These are phyloP conservation scores for Corchorus olitorius DNA, from an alignment of 345 rosid species.

Conservation along the genomic window DNA sequence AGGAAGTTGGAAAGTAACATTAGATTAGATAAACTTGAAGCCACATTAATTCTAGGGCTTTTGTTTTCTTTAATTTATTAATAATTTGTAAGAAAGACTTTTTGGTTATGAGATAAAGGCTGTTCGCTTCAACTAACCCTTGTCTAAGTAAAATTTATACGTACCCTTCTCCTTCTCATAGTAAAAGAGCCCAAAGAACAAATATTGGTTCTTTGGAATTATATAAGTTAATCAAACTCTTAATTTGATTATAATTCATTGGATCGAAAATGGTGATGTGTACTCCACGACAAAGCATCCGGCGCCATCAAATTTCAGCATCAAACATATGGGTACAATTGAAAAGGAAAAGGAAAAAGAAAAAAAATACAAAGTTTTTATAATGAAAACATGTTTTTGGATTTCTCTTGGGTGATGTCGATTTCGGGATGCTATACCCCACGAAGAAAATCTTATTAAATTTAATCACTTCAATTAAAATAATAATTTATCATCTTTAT, in stretches of 20 bases:
- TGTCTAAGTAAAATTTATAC: slow-evolving; percentile 16
- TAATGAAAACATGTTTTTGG: slow-evolving; percentile 18
- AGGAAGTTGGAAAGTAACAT: neutral
- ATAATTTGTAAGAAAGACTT: neutral
- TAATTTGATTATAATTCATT: neutral
- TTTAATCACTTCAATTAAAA: neutral
- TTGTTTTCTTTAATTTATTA: neutral
- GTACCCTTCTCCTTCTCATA: slow-evolving; percentile 8
- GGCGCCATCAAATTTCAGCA: slow-evolving; percentile 26
- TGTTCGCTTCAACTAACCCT: slow-evolving; percentile 1
- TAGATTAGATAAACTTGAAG: neutral
- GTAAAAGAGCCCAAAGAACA: neutral
- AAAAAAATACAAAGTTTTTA: neutral
- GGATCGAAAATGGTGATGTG: slow-evolving; percentile 26
- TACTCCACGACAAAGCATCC: slow-evolving; percentile 31
- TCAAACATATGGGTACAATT: slow-evolving; percentile 20
- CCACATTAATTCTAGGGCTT: slow-evolving; percentile 21
- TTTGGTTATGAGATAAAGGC: neutral
- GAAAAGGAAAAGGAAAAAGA: neutral
- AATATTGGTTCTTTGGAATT: slow-evolving; percentile 14
- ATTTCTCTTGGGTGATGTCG: slow-evolving; percentile 16
- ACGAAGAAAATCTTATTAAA: slow-evolving; percentile 1
- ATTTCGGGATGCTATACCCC: neutral
- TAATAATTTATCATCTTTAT: slow-evolving; percentile 23
- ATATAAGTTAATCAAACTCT: slow-evolving; percentile 23